Conservation (phyloP, 2,329 filamentous ascomycete genomes). For the Pyrenochaeta sp. region DNA sequence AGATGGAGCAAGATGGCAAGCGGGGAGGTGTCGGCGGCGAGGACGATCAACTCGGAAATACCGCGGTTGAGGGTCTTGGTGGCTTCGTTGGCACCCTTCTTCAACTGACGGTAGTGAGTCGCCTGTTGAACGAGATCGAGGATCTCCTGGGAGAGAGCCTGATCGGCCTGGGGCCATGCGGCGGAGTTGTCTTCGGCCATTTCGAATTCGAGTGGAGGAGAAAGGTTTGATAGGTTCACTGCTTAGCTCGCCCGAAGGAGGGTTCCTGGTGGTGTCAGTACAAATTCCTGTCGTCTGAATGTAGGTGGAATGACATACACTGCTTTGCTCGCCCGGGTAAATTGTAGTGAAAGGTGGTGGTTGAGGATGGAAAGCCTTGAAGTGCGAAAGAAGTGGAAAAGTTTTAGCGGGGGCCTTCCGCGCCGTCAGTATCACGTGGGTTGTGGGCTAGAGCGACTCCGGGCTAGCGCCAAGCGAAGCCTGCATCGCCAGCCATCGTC, state of each 20-base stretch:
- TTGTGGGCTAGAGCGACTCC: slow-evolving; percentile 19
- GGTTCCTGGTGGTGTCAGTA: slow-evolving; percentile 28
- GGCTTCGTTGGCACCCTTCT: slow-evolving; percentile 63
- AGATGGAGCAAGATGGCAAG: slow-evolving; percentile 74
- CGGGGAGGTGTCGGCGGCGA: slow-evolving; percentile 81
- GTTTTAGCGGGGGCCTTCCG: slow-evolving; percentile 10
- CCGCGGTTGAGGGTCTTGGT: slow-evolving; percentile 93
- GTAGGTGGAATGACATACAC: slow-evolving; percentile 26
- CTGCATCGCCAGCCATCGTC: slow-evolving; percentile 45
- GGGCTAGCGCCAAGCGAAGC: slow-evolving; percentile 31
- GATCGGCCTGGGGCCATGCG: slow-evolving; percentile 52
- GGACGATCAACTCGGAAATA: slow-evolving; percentile 86
- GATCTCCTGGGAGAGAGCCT: slow-evolving; percentile 57
- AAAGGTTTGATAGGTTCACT: too few relatives aligned
- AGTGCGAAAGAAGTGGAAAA: slow-evolving; percentile 15
- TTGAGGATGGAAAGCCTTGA: slow-evolving; percentile 4
- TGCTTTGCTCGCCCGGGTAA: slow-evolving; percentile 42
- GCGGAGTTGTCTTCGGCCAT: slow-evolving; percentile 44
- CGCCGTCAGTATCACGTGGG: slow-evolving; percentile 36
- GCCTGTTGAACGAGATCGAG: slow-evolving; percentile 49
- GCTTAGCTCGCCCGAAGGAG: slow-evolving; percentile 44
- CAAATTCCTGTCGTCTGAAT: background rate
- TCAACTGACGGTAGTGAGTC: slow-evolving; percentile 41
- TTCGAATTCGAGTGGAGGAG: slow-evolving; percentile 3
- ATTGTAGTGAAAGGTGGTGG: slow-evolving; percentile 19